phyloP scores from a whole-genome alignment of 1,139 yeast genomes.

The Yamadazyma diddensiae region DNA sequence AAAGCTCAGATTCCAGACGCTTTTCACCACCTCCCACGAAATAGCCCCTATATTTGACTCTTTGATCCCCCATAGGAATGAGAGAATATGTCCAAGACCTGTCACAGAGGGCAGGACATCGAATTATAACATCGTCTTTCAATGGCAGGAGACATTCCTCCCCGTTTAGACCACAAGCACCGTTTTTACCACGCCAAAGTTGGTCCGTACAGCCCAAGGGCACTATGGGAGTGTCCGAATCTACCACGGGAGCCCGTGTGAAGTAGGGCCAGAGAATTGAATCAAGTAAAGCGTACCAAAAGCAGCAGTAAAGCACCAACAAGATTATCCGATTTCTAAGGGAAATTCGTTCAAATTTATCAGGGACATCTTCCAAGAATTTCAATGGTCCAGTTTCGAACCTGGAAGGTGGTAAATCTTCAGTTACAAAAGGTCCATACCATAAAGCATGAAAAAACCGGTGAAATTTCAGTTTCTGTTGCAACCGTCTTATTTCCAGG shows the following conservation, averaged over 20 bases:
- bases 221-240: slow-evolving; percentile 15
- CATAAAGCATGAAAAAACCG: slow-evolving; percentile 23
- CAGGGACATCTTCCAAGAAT: slow-evolving; percentile 44
- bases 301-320: slow-evolving; percentile 33
- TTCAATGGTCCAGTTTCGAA: slow-evolving; percentile 7
- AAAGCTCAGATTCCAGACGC: slow-evolving; percentile 23
- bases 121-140: slow-evolving; percentile 49
- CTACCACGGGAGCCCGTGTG: slow-evolving; percentile 27
- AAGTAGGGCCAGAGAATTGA: slow-evolving; percentile 37
- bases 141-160: slow-evolving; percentile 48
- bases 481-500: slow-evolving; percentile 6
- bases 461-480: slow-evolving; percentile 3
- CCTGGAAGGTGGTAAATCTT: slow-evolving; percentile 47
- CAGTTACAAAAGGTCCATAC: slow-evolving; percentile 51
- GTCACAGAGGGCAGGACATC: slow-evolving; percentile 90
- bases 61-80: slow-evolving; percentile 68
- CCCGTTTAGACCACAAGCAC: slow-evolving; percentile 73
- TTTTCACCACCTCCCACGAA: slow-evolving; percentile 69
- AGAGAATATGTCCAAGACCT: slow-evolving; percentile 75
- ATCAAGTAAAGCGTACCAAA: slow-evolving; percentile 34
- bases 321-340: slow-evolving; percentile 22
- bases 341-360: slow-evolving; percentile 28
- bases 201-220: slow-evolving; percentile 41
- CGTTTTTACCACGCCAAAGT: slow-evolving; percentile 75
- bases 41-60: slow-evolving; percentile 68